Conservation (phyloP, 805 yeast genomes). For the Metschnikowia similis region DNA sequence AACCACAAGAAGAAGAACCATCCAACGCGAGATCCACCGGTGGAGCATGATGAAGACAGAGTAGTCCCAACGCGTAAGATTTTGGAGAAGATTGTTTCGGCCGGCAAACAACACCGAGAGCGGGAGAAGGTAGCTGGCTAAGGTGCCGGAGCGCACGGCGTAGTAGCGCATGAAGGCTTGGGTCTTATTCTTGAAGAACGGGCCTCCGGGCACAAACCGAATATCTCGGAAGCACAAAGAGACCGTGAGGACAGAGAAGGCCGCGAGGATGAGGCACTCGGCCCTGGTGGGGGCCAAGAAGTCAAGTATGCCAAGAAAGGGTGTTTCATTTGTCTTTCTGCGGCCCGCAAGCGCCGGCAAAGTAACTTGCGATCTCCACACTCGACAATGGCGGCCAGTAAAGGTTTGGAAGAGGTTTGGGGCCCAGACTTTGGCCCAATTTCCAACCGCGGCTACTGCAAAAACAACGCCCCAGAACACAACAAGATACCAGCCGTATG, state of each 20-base stretch:
- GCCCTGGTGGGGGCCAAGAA: constrained; percentile 23
- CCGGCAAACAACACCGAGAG: constrained; percentile 17
- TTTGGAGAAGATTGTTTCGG: constrained; percentile 25
- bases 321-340: constrained; percentile 25
- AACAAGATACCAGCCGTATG: constrained; percentile 24
- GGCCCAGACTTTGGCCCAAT: constrained; percentile 31
- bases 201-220: constrained; percentile 13
- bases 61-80: constrained; percentile 35
- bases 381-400: constrained; percentile 28
- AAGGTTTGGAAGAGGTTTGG: constrained; percentile 20
- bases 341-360: constrained; percentile 37
- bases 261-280: constrained; percentile 11
- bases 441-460: constrained; percentile 21
- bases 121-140: constrained; percentile 17
- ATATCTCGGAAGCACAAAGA: constrained; percentile 6
- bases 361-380: constrained; percentile 30
- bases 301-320: constrained; percentile 20
- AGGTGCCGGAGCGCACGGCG: constrained; percentile 24
- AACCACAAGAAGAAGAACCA: constrained; percentile 36
- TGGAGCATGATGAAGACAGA: constrained; percentile 55
- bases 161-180: constrained; percentile 35
- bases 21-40: constrained; percentile 50
- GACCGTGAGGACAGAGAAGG: constrained; percentile 4
- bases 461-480: constrained; percentile 31
- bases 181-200: constrained; percentile 17